These are phyloP conservation scores for Penicillium verrucosum DNA, from an alignment of 2,329 filamentous ascomycete genomes.

Conservation along the genomic window DNA sequence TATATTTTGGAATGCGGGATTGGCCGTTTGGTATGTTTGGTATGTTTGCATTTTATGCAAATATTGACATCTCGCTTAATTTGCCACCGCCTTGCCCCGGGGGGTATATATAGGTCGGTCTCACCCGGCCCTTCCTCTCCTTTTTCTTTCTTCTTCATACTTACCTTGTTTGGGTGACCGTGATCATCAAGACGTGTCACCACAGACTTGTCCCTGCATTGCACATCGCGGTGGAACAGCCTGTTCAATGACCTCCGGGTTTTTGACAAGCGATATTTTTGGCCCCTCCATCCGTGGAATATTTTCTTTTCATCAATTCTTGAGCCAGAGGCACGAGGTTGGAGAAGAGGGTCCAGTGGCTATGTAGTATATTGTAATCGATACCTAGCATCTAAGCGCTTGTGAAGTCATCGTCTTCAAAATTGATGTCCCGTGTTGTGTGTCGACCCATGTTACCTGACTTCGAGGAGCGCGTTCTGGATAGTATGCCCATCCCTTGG, in stretches of 20 bases:
- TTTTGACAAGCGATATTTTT: conserved; percentile 43
- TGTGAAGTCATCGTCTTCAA: too few relatives aligned
- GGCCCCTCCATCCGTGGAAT: conserved; percentile 30
- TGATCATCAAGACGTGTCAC: conserved; percentile 47
- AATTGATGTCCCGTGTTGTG: too few relatives aligned
- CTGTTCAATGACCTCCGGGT: conserved; percentile 48
- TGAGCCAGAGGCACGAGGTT: conserved; percentile 30
- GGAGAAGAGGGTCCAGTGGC: conserved; percentile 27
- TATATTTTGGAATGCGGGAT: not conserved
- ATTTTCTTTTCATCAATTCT: conserved; percentile 35
- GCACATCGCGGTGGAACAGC: conserved; percentile 54
- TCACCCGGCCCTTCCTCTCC: conserved; percentile 24
- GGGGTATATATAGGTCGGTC: conserved; percentile 29
- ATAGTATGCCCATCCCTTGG: too few relatives aligned
- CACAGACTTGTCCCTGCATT: conserved; percentile 54
- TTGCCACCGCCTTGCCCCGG: conserved; percentile 18
- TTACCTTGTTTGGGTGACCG: conserved; percentile 51
- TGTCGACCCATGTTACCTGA: too few relatives aligned
- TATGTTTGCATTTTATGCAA: not conserved
- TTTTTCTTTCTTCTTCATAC: conserved; percentile 49
- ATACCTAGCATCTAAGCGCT: too few relatives aligned
- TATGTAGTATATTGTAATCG: too few relatives aligned
- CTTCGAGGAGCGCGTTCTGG: too few relatives aligned
- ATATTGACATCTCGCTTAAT: conserved; percentile 27
- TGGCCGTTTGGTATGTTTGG: not conserved